Evolutionary conservation across 2,329 filamentous ascomycete genomes (phyloP).

Genomic region (Knufia petricola): DNA sequence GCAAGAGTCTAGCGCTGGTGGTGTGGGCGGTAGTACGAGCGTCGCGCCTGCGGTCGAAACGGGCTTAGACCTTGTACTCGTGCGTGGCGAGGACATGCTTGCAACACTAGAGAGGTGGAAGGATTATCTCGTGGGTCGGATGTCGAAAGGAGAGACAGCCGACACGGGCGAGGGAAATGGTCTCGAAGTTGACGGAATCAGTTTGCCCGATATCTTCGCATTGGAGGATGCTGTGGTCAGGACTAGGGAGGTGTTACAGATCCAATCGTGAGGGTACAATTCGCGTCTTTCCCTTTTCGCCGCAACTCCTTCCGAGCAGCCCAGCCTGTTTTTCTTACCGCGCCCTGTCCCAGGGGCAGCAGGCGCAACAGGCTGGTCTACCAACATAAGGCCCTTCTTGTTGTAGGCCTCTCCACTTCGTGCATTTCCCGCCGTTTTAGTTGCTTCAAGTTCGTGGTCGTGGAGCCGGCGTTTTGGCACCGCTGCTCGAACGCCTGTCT

Average conservation of each 20-base stretch:
- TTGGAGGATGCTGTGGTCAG: slow-evolving; percentile 17
- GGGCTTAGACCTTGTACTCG: neutral
- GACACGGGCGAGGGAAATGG: slow-evolving; percentile 1
- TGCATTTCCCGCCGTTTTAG: no score
- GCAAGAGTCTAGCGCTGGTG: neutral
- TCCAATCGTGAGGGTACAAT: neutral
- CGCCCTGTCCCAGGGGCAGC: no score
- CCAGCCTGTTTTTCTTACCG: no score
- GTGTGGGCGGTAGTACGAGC: no score
- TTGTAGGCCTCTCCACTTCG: no score
- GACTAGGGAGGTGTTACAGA: slow-evolving; percentile 8
- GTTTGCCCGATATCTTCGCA: slow-evolving; percentile 18
- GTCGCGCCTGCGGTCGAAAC: neutral
- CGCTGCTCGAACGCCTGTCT: no score
- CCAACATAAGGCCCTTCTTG: no score
- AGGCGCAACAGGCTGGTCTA: no score
- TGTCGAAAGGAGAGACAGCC: neutral
- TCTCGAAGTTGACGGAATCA: slow-evolving; percentile 8
- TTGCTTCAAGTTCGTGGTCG: no score
- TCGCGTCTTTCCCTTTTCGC: no score
- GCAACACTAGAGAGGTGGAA: slow-evolving; percentile 8
- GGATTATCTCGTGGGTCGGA: slow-evolving; percentile 13
- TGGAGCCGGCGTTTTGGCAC: no score
- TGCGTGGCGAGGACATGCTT: slow-evolving; percentile 2
- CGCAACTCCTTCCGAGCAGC: no score